phyloP scores from a whole-genome alignment of 2,329 filamentous ascomycete species.

The Chlorencoelia australis region DNA sequence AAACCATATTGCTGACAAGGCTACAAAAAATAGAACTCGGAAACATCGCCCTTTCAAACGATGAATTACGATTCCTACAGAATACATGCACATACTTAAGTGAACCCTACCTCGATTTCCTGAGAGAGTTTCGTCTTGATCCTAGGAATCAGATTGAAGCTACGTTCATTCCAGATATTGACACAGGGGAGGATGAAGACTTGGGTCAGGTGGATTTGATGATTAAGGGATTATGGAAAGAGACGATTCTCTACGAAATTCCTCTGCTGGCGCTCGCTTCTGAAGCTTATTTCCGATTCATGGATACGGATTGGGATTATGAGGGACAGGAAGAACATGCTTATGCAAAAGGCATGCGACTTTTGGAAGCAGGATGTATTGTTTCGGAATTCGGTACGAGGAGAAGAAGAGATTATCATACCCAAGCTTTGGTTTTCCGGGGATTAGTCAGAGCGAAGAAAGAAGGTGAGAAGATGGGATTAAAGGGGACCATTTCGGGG shows the following conservation, averaged over 20 bases:
- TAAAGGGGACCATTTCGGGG: conserved; percentile 66
- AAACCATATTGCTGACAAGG: conserved; percentile 5
- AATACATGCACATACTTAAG: conserved; percentile 73
- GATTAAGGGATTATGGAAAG: conserved; percentile 77
- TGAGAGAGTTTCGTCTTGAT: conserved; percentile 70
- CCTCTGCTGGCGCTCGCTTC: conserved; percentile 85
- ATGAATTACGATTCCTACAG: conserved; percentile 73
- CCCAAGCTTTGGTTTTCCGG: conserved; percentile 82
- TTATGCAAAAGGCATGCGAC: conserved; percentile 64
- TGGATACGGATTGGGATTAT: conserved; percentile 87
- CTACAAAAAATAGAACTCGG: conserved; percentile 54
- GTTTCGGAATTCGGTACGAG: conserved; percentile 93
- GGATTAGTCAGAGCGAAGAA: conserved; percentile 73
- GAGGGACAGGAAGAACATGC: conserved; percentile 79
- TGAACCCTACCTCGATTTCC: conserved; percentile 66
- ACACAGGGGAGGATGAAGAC: conserved; percentile 54
- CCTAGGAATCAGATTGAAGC: conserved; percentile 72
- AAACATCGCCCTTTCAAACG: conserved; percentile 66
- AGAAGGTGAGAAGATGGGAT: conserved; percentile 54
- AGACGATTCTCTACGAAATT: conserved; percentile 97
- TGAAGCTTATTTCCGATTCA: conserved; percentile 95
- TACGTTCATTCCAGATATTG: conserved; percentile 38
- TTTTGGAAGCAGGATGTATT: conserved; percentile 74
- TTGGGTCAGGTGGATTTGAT: conserved; percentile 67
- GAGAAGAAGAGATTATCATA: conserved; percentile 84